Base-by-base conservation (phyloP, 306 rosid genomes). In the Quercus suber region DNA sequence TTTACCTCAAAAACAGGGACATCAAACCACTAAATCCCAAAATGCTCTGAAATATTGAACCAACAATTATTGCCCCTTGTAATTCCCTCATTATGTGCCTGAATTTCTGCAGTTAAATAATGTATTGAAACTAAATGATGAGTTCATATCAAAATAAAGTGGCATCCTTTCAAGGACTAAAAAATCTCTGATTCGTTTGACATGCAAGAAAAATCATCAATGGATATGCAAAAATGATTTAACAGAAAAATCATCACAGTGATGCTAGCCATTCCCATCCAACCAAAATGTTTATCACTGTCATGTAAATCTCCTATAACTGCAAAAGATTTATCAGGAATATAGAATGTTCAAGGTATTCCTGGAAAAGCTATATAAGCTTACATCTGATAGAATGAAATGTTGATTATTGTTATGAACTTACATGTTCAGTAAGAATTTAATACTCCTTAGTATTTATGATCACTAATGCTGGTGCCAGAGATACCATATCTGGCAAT, bases 71-170 rank as follows among this genome's bases (percentile, higher is more conserved):
- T 78, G 97, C 99, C 82, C 99, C 99, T 86, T 95, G 99, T 55
- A 95, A 91, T 87, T 95, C 99, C 80, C 92, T 91, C 99, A 95
- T 95, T 87, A 95, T 95, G 82, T 89, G 94, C 82, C 92, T 86
- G 86, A 95, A 95, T 86, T 92, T 95, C 99, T 95, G 93, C 86
- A 84, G 73, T 72, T 71, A 45, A 60, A 74, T 18, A 61, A 74
- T 80, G 43, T 57, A 79, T 31, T 73, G 55, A 80, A 78, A 56
- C 61, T 41, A 45, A 67, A 28, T 73, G 82, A 65, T 61, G 41
- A 63, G 71, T 30, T 85, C 51, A 74, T 23, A 68, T 27, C 74
- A 9, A 68, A 30, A 71, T 20, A 45, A 52, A 67, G 77, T 37
- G 71, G 56, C 77, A 41, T 69, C 53, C 15, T 18, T 59, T 58